phyloP scores from a whole-genome alignment of 805 yeast genomes.

The Teunomyces cretensis region DNA sequence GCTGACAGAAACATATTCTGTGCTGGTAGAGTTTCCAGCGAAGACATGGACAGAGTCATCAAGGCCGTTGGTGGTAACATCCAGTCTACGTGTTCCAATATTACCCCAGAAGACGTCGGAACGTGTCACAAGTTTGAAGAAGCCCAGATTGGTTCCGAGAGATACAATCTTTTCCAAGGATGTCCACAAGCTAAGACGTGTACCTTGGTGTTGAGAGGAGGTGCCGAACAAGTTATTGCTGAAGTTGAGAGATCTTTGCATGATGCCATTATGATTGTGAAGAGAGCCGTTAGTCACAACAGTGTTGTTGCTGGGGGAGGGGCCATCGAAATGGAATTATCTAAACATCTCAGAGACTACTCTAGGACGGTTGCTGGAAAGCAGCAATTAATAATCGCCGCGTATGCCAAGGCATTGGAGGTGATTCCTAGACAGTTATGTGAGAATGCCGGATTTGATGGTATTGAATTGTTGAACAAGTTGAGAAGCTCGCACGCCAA shows the following conservation, averaged over 20 bases:
- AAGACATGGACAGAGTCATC: slow-evolving; percentile 90
- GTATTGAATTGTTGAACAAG: slow-evolving; percentile 88
- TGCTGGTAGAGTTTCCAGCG: slow-evolving; percentile 90
- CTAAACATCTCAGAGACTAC: slow-evolving; percentile 82
- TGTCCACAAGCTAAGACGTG: slow-evolving; percentile 92
- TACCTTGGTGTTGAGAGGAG: slow-evolving; percentile 91
- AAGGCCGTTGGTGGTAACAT: slow-evolving; percentile 92
- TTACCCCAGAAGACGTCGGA: slow-evolving; percentile 72
- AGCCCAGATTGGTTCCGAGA: slow-evolving; percentile 91
- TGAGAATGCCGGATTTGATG: slow-evolving; percentile 98
- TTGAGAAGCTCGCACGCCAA: slow-evolving; percentile 92
- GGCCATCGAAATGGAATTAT: slow-evolving; percentile 96
- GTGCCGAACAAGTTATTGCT: slow-evolving; percentile 96
- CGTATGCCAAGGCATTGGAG: slow-evolving; percentile 93
- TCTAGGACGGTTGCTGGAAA: slow-evolving; percentile 91
- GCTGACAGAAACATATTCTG: slow-evolving; percentile 96
- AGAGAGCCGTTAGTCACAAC: slow-evolving; percentile 86
- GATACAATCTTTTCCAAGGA: slow-evolving; percentile 90
- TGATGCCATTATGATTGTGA: slow-evolving; percentile 98
- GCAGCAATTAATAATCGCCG: slow-evolving; percentile 88
- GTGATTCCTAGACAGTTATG: slow-evolving; percentile 96
- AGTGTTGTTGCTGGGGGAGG: slow-evolving; percentile 98
- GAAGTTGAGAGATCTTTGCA: slow-evolving; percentile 97
- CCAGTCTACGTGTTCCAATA: slow-evolving; percentile 72
- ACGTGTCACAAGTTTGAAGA: slow-evolving; percentile 87